Evolutionary conservation across 78 protist species (phyloP), one percentile per base, ranked within the genome.

Genomic region (Dictyostelium firmibasis): DNA sequence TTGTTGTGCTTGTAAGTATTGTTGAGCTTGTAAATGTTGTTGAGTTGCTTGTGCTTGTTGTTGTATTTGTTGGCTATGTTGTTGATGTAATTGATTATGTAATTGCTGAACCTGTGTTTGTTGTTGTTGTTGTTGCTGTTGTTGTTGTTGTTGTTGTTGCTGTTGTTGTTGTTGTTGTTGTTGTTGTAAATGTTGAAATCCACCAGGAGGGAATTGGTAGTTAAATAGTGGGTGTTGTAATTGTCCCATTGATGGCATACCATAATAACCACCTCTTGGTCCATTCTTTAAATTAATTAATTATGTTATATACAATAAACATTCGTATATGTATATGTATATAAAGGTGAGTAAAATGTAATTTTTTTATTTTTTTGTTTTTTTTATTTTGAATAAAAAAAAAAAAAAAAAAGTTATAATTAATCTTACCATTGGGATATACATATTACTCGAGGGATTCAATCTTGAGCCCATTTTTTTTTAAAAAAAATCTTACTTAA

Each of bases 21-120:
- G 60, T 43, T 43, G 31, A 5, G 25, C 36, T 41, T 25, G 72
- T 53, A 53, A 20, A 33, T 81, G 35, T 81, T 81, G 85, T 41
- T 53, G 72, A 25, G 25, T 16, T 29, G 33, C 36, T 70, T 70
- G 77, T 70, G 77, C 77, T 70, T 69, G 91, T 64, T 69, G 91
- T n/a, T 70, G 77, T 14, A 14, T 16, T 75, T 31, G 50, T 47
- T 72, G 81, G 18, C 16, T 44, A 20, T 27, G 43, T 47, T 47
- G 70, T 31, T 25, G 8, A 27, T 85, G 35, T 70, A 25, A 25
- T 70, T 25, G 77, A 31, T 25, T 25, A 18, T 84, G 74, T 43
- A 23, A 50, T 11, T 36, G 91, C 10, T 8, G 29, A 29, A 29
- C 31, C 33, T 25, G 20, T 3, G 57, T 14, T 31, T n/a, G 36